Evolutionary conservation across 805 yeast species (phyloP), one percentile per base, ranked within the genome.

Genomic region (Brettanomyces sp.): DNA sequence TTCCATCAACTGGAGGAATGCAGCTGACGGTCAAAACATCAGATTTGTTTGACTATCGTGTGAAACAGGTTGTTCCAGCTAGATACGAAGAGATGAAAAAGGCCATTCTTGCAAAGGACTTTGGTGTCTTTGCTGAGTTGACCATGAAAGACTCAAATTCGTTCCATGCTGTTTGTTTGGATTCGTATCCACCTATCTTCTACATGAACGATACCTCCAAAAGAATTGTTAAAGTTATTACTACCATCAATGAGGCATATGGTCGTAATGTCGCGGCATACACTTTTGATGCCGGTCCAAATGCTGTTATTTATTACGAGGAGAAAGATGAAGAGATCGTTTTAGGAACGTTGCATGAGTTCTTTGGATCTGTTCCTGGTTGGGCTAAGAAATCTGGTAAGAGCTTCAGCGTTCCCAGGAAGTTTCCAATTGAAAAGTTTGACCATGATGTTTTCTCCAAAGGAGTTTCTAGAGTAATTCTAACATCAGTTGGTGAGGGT

Each of bases 281-380:
- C 66, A 93, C 99, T 1, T 93, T 85, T 60, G 99, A 93, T 65
- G 99, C 99, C 32, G 99, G 99, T 61, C 99, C 99, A 66, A 93
- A 93, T 67, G 96, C 97, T 21, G 99, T 93, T 40, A 76, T 93
- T 50, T 93, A 93, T 69, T 93, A 93, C 62, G 80, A 82, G 60
- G 76, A 75, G 53, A 72, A 80, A 57, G 77, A 91, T 65, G 96
- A 89, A 66, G 56, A 67, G n/a, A 72, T 70, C 50, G 80, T 93
- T 5, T 74, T 91, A 55, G 82, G 89, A 3, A 72, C 86, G 52
- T 67, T 93, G 48, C 69, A 81, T 64, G 69, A 72, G 47, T 72
- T 77, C 52, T 81, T 88, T 58, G 64, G 66, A 42, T 57, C 73
- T 43, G 77, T 83, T 42, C 67, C 70, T 9, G 95, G 95, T 18